Conservation (phyloP, 1,284 basidiomycete genomes). For the Irpex sp. region DNA sequence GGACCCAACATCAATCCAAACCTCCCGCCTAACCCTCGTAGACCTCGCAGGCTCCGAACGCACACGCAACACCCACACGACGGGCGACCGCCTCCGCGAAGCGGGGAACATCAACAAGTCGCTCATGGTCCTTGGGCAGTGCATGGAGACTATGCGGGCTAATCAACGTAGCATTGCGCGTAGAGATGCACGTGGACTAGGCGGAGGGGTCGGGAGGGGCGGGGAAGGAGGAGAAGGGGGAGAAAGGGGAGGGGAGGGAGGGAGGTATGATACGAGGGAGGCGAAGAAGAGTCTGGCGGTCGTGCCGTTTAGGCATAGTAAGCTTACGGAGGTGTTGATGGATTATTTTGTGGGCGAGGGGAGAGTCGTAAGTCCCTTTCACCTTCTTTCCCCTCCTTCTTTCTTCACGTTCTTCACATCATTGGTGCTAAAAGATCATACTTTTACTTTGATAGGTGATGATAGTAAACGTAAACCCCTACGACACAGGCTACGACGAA, state of each 20-base stretch:
- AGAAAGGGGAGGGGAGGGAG: slow-evolving; percentile 38
- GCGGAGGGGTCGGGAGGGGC: no score
- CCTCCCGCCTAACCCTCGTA: slow-evolving; percentile 86
- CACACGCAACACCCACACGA: slow-evolving; percentile 87
- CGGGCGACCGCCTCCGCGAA: slow-evolving; percentile 88
- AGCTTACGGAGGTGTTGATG: slow-evolving; percentile 94
- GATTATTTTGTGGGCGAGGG: slow-evolving; percentile 95
- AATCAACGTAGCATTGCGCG: slow-evolving; percentile 81
- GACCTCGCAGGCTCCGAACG: slow-evolving; percentile 97
- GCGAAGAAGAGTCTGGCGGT: slow-evolving; percentile 71
- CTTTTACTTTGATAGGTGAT: no score
- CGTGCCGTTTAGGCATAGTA: slow-evolving; percentile 94
- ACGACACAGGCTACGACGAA: slow-evolving; percentile 96
- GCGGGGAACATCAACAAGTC: slow-evolving; percentile 99
- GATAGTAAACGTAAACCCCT: slow-evolving; percentile 99
- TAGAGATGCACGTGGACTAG: no score
- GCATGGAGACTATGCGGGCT: slow-evolving; percentile 89
- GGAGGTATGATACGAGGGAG: slow-evolving; percentile 59
- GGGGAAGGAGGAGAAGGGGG: no score
- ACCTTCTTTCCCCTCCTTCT: no score
- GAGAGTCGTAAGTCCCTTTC: slow-evolving; percentile 56
- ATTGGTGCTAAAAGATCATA: no score
- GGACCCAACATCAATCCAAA: slow-evolving; percentile 71
- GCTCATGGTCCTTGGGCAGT: slow-evolving; percentile 97
- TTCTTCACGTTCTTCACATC: no score